phyloP scores from a whole-genome alignment of 495 filamentous ascomycete genomes.

The Podospora comata region DNA sequence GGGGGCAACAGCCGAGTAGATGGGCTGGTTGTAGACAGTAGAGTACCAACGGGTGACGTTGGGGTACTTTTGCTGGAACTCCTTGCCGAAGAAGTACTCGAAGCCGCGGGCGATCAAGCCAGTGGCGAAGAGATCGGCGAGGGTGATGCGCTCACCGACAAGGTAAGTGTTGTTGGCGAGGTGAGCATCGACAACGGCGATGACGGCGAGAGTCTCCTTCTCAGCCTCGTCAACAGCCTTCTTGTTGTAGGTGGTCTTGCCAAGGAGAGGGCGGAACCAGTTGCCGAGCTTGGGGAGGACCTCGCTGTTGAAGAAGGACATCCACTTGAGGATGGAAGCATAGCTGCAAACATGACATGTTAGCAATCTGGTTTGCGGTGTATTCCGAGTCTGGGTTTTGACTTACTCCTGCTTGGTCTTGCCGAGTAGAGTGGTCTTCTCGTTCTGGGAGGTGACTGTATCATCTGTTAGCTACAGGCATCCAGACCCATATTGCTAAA shows the following conservation, averaged over 20 bases:
- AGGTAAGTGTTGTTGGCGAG: slow-evolving; percentile 93
- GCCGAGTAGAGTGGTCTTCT: slow-evolving; percentile 97
- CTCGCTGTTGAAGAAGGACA: slow-evolving; percentile 89
- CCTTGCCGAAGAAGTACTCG: slow-evolving; percentile 84
- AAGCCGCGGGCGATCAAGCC: slow-evolving; percentile 78
- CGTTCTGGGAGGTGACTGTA: slow-evolving; percentile 95
- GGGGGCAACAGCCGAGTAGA: slow-evolving; percentile 74
- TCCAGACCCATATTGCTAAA: slow-evolving; percentile 25
- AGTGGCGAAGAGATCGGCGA: slow-evolving; percentile 86
- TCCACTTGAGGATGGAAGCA: slow-evolving; percentile 94
- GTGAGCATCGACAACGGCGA: slow-evolving; percentile 76
- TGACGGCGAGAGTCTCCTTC: slow-evolving; percentile 62
- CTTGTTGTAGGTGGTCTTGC: slow-evolving; percentile 90
- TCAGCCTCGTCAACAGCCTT: slow-evolving; percentile 80
- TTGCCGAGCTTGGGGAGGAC: slow-evolving; percentile 67
- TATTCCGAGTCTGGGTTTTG: not conserved
- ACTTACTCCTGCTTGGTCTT: slow-evolving; percentile 98
- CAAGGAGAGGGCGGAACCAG: slow-evolving; percentile 88
- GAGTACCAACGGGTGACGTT: slow-evolving; percentile 90
- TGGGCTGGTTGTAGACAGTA: slow-evolving; percentile 86
- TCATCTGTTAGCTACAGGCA: slow-evolving; percentile 34
- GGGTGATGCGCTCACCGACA: slow-evolving; percentile 92
- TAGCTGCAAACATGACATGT: slow-evolving; percentile 47
- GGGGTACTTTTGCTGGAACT: slow-evolving; percentile 75
- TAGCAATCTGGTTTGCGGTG: slow-evolving; percentile 18